phyloP scores from a whole-genome alignment of 1,139 yeast genomes.

The Zygoascus hellenicus region DNA sequence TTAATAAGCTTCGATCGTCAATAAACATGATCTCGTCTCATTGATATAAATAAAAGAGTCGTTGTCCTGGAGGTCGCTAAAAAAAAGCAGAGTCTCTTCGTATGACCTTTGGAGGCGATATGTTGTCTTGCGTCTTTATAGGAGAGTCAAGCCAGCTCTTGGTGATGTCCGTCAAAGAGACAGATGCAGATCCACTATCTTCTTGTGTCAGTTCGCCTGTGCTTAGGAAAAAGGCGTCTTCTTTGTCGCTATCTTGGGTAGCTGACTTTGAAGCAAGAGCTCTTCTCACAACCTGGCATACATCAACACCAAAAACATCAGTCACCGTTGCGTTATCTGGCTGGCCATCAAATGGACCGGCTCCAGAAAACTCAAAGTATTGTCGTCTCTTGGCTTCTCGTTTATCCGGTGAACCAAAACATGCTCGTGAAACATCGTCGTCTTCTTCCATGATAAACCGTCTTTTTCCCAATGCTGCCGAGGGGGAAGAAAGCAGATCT shows the following conservation, averaged over 20 bases:
- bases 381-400: constrained; percentile 31
- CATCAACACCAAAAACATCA: constrained; percentile 53
- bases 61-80: not conserved
- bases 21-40: not conserved
- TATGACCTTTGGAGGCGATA: constrained; percentile 21
- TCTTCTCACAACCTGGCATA: constrained; percentile 50
- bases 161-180: not conserved
- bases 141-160: constrained; percentile 25
- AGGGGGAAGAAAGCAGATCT: constrained; percentile 20
- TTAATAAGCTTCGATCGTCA: too few relatives aligned
- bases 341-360: constrained; percentile 18
- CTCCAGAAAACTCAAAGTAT: constrained; percentile 28
- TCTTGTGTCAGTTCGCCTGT: not conserved
- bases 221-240: not conserved
- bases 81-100: constrained; percentile 14
- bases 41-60: not conserved
- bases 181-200: not conserved
- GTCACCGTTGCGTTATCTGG: constrained; percentile 25
- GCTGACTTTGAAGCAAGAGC: constrained; percentile 33
- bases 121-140: constrained; percentile 27
- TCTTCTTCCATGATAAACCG: constrained; percentile 43
- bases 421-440: constrained; percentile 43
- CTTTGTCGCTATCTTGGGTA: constrained; percentile 3
- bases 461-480: constrained; percentile 11
- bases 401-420: constrained; percentile 38